Base-by-base conservation (phyloP, 805 yeast genomes). In the Ogataea trehaloabstinens region DNA sequence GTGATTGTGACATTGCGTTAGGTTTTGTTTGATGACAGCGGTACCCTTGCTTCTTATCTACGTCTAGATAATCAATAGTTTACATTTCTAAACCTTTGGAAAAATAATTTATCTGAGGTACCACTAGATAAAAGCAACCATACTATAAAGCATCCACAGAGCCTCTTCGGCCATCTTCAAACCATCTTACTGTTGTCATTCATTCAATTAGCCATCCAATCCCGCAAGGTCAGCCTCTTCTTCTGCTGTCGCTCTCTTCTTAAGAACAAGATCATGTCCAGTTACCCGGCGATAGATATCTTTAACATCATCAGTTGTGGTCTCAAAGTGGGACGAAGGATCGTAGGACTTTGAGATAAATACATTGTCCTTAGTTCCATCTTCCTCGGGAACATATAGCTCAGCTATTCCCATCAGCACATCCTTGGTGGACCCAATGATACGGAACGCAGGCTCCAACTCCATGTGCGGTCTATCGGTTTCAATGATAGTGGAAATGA, bases 241-340 rank as follows among this genome's bases (percentile, higher is more conserved):
- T 42, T 80, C 88, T 20, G 70, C 80, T 20, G 76, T 67, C 32
- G 80, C 71, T 60, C 95, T 81, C 61, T 85, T 76, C 68, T 88
- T 82, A 51, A 90, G 75, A 18, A 85, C 95, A 55, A 93, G 75
- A 15, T 95, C 96, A 62, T 87, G 85, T 35, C 98, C 98, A 24
- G 85, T 85, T 48, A 93, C 82, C 63, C 98, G 79, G 64, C 82
- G 82, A 64, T 93, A 93, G 38, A 93, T 75, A 63, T 91, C 96
- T 66, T 88, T 89, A 52, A 93, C 95, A 63, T 93, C 98, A 61
- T 93, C 98, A 28, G 99, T 93, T 54, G 95, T 85, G 30, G 90
- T 70, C 66, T 93, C 99, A 61, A 93, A 93, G 67, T 93, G 99
- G 7, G 96, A 88, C 7, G 95, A 75, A 1, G 98, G 84, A 61